Evolutionary conservation across 495 filamentous ascomycete species (phyloP), one percentile per base, ranked within the genome.

Genomic region (Daldinia vernicosa): DNA sequence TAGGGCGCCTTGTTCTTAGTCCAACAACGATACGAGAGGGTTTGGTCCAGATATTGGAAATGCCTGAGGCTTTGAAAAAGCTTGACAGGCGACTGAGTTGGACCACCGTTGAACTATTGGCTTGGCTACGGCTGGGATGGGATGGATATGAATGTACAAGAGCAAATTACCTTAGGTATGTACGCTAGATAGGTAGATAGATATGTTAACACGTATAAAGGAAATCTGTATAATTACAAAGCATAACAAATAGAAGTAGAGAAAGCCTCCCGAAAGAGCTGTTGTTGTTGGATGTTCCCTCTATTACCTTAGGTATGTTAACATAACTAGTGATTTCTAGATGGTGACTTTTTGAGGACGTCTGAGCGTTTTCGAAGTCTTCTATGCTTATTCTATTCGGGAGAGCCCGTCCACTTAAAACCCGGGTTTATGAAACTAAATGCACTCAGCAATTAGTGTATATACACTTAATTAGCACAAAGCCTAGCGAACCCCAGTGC

Each of bases 401-500:
- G 70, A 65, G 26, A 69, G 26, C 70, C 70, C 70, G 70, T 50
- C 54, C 54, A 54, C 50, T 19, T 52, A 40, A 57, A 66, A 62
- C 57, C 66, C 37, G 51, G 61, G 66, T 65, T 59, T 52, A 33
- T 66, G 51, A 66, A 73, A 69, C 66, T 51, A 56, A n/a, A 53
- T 30, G 57, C 66, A 66, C 43, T 37, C 33, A 53, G 43, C 53
- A 59, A 66, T 60, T 61, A 14, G 33, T 33, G 32, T 14, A 35
- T 35, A 51, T 47, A 47, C 22, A 67, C 9, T 33, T 35, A 45
- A 57, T 28, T 52, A 62, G 19, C 27, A 58, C 40, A 39, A 35
- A 66, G 35, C 66, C 62, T 45, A 45, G 27, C 58, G 61, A 66
- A 63, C 70, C 40, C 70, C 70, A 63, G 66, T 61, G 62, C 66